These are phyloP conservation scores for Penicillium canescens DNA, from an alignment of 495 filamentous ascomycete species.

Conservation along the genomic window DNA sequence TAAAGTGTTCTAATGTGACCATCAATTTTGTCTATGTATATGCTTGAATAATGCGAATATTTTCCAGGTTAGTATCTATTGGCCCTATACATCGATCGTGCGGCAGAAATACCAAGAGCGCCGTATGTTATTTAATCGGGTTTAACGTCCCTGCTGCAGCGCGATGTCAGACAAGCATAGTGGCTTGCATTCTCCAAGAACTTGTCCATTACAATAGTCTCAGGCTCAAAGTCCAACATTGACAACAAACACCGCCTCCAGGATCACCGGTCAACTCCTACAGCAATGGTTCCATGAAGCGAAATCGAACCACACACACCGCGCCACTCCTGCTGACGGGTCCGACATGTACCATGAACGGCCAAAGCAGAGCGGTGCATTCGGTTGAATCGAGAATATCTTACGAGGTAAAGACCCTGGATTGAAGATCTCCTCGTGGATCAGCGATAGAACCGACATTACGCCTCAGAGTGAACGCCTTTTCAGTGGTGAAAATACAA, in stretches of 20 bases:
- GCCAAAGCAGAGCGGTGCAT: background rate
- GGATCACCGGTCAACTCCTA: background rate
- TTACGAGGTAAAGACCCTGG: slow-evolving; percentile 22
- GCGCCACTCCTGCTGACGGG: background rate
- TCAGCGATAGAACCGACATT: slow-evolving; percentile 47
- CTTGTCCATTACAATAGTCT: background rate
- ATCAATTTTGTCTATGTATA: too few species aligned
- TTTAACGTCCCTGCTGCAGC: background rate
- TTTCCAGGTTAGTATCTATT: too few species aligned
- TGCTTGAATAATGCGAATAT: too few species aligned
- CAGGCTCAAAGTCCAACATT: background rate
- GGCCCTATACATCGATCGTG: too few species aligned
- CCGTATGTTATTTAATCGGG: background rate
- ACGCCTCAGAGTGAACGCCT: slow-evolving; percentile 31
- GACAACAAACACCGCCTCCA: background rate
- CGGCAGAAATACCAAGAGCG: background rate
- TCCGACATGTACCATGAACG: background rate
- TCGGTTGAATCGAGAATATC: background rate
- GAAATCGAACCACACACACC: background rate
- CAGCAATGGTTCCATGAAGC: background rate
- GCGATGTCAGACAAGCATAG: background rate
- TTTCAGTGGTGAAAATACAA: slow-evolving; percentile 5
- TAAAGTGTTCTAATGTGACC: background rate
- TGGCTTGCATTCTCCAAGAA: background rate
- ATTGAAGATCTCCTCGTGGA: slow-evolving; percentile 44